phyloP scores from a whole-genome alignment of 805 yeast species.

The Candida dajiaensis region DNA sequence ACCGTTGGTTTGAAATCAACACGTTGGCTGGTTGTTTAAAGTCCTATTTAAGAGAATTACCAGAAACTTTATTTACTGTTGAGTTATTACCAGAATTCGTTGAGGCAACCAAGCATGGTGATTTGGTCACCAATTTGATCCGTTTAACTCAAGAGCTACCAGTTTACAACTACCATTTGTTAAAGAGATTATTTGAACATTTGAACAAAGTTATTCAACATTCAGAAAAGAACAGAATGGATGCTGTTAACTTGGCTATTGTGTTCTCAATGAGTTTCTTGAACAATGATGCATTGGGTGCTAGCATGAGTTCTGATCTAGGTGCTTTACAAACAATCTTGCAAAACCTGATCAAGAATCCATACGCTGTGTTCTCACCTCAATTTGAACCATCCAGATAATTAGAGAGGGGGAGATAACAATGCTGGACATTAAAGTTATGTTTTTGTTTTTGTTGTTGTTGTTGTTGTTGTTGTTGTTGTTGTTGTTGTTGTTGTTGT shows the following conservation, averaged over 20 bases:
- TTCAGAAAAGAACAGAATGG: slow-evolving; percentile 75
- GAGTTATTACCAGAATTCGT: slow-evolving; percentile 57
- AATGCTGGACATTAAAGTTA: neutral
- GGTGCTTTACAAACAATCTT: slow-evolving; percentile 50
- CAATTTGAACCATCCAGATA: neutral
- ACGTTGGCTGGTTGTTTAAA: slow-evolving; percentile 87
- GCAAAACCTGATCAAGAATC: slow-evolving; percentile 40
- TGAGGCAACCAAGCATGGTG: slow-evolving; percentile 29
- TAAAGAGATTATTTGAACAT: slow-evolving; percentile 65
- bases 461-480: no score
- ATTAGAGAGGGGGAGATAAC: neutral
- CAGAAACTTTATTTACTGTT: slow-evolving; percentile 74
- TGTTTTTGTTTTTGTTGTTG: no score
- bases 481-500: neutral
- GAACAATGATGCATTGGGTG: slow-evolving; percentile 35
- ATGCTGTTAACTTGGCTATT: slow-evolving; percentile 82
- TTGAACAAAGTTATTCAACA: slow-evolving; percentile 61
- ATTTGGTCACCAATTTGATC: slow-evolving; percentile 27
- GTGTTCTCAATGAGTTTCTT: slow-evolving; percentile 70
- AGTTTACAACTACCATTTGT: slow-evolving; percentile 54
- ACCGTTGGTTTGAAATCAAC: slow-evolving; percentile 71
- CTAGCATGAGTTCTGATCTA: slow-evolving; percentile 42
- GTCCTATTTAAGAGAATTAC: slow-evolving; percentile 75
- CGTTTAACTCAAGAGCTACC: slow-evolving; percentile 46
- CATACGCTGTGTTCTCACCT: slow-evolving; percentile 26